Percentiles rank a stretch among this genome's conserved stretches.
These are phyloP conservation scores for Poa annua DNA, from an alignment of 176 grass and related monocot species.

Conservation along the genomic window DNA sequence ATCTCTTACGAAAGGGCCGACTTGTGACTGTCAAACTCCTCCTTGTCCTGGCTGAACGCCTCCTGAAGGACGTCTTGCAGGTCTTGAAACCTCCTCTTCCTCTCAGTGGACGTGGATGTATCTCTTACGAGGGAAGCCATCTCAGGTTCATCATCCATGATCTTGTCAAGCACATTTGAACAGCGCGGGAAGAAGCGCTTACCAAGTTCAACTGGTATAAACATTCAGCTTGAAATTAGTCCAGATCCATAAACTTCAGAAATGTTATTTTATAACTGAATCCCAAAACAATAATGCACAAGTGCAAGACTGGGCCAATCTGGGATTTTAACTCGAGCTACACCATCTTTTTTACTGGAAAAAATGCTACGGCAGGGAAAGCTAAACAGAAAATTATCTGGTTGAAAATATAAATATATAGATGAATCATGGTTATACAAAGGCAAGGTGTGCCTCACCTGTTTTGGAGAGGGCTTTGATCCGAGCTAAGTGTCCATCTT, in stretches of 20 bases:
- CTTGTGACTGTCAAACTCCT: slow-evolving; percentile 53
- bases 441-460: slow-evolving; percentile 47
- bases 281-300: background rate
- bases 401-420: background rate
- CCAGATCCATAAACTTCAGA: background rate
- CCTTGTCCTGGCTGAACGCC: slow-evolving; percentile 83
- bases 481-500: slow-evolving; percentile 72
- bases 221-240: slow-evolving; percentile 32
- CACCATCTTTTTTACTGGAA: background rate
- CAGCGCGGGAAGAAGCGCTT: slow-evolving; percentile 84
- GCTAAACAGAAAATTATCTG: background rate
- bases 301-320: no score
- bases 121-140: slow-evolving; percentile 45
- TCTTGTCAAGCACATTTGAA: slow-evolving; percentile 68
- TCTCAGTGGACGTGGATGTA: slow-evolving; percentile 47
- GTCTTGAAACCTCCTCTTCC: slow-evolving; percentile 62
- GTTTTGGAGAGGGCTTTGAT: slow-evolving; percentile 91
- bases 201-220: slow-evolving; percentile 73
- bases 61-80: slow-evolving; percentile 62
- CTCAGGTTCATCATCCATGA: slow-evolving; percentile 78
- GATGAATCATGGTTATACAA: background rate
- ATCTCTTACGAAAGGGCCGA: slow-evolving; percentile 51
- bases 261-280: background rate
- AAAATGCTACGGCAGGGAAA: background rate
- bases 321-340: background rate